Percentiles rank a stretch among this genome's conserved stretches.
Conservation (phyloP, 345 rosid genomes). For the Eucalyptus brandiana region DNA sequence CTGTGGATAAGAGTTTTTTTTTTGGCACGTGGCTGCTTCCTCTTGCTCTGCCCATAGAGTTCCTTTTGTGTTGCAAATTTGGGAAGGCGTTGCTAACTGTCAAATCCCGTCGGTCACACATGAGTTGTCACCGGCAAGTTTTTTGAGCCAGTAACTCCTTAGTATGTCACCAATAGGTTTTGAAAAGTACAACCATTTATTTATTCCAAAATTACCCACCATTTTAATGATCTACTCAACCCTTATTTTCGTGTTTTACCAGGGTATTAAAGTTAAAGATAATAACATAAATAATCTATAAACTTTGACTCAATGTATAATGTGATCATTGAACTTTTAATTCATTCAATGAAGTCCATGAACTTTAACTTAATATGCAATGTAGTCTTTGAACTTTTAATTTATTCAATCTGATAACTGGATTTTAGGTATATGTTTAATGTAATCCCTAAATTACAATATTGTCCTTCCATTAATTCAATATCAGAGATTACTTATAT, state of each 20-base stretch:
- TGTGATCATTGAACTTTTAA: no score
- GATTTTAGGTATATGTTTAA: no score
- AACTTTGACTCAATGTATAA: no score
- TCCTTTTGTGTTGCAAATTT: not conserved
- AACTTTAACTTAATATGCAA: no score
- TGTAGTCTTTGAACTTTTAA: fast-evolving
- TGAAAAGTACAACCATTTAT: not conserved
- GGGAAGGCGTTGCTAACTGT: not conserved
- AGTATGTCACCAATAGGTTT: not conserved
- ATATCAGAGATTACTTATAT: no score
- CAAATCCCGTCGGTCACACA: not conserved
- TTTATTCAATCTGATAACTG: fast-evolving
- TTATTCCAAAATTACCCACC: not conserved
- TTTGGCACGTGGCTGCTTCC: not conserved
- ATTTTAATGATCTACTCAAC: not conserved
- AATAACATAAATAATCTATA: no score
- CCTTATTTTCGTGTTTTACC: no score
- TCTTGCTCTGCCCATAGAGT: not conserved
- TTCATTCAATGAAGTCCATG: fast-evolving
- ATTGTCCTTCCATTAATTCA: no score
- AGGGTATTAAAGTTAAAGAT: no score
- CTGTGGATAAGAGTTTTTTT: not conserved
- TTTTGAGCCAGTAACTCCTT: no score
- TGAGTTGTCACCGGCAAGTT: not conserved
- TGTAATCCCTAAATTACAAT: no score